Percentiles rank a stretch among this genome's conserved stretches.
These are phyloP conservation scores for Picea sitchensis DNA, from an alignment of 75 land plant species.

Conservation along the genomic window DNA sequence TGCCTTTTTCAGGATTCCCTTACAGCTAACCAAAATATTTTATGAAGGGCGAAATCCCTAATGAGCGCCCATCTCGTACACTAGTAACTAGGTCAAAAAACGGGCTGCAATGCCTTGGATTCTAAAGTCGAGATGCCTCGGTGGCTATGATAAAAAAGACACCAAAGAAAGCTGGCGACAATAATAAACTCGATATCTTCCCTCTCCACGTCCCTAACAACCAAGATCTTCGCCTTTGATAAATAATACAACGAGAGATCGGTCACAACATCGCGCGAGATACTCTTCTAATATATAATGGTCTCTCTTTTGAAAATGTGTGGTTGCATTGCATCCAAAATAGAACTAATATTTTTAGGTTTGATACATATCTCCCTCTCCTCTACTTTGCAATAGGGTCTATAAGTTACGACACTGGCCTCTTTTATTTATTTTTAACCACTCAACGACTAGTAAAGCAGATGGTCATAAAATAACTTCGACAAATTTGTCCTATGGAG, in stretches of 20 bases:
- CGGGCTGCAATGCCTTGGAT: too few species aligned
- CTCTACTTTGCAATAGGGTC: not conserved
- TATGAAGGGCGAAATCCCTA: too few species aligned
- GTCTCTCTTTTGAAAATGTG: not conserved
- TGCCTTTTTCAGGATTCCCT: too few species aligned
- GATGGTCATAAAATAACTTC: too few species aligned
- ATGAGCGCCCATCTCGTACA: too few species aligned
- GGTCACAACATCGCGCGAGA: constrained; percentile 91
- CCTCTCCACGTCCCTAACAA: constrained; percentile 93
- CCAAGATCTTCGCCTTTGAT: constrained; percentile 93
- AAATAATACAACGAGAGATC: constrained; percentile 90
- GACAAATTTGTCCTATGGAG: too few species aligned
- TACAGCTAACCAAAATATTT: too few species aligned
- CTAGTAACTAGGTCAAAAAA: too few species aligned
- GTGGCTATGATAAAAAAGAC: too few species aligned
- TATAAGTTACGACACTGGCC: not conserved
- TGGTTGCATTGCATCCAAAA: not conserved
- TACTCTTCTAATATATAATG: constrained; percentile 44
- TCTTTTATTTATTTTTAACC: not conserved
- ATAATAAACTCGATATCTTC: constrained; percentile 94
- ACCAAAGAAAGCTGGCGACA: too few species aligned
- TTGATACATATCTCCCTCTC: not conserved
- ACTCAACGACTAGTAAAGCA: not conserved
- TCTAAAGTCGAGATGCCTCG: too few species aligned
- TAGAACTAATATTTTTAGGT: not conserved